Evolutionary conservation across 2,329 filamentous ascomycete species (phyloP).

Genomic region (Aspergillus costaricaensis): DNA sequence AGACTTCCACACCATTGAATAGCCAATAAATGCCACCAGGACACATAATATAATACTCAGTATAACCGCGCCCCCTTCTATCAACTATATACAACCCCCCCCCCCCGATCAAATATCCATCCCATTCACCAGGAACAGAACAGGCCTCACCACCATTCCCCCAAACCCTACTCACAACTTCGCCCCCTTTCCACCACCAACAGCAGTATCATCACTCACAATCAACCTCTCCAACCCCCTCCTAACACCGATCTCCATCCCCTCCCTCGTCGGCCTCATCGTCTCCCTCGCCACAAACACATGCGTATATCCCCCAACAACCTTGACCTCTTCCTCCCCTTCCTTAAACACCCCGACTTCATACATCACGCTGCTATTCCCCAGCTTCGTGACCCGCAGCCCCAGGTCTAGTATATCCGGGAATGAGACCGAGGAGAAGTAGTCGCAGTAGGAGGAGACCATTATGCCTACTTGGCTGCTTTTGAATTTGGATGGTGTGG

Average conservation of each 20-base stretch:
- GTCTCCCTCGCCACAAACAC: conserved; percentile 80
- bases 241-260: conserved; percentile 44
- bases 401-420: conserved; percentile 80
- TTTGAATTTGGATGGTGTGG: conserved; percentile 9
- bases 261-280: conserved; percentile 66
- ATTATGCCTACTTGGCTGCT: conserved; percentile 72
- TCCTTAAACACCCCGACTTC: conserved; percentile 84
- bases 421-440: conserved; percentile 78
- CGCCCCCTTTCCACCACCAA: neutral
- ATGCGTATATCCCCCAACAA: conserved; percentile 83
- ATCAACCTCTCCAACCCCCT: conserved; percentile 60
- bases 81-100: neutral
- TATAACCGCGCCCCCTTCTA: no score
- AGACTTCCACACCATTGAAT: neutral
- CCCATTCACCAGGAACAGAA: neutral
- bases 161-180: neutral
- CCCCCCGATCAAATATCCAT: neutral
- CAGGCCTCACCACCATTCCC: neutral
- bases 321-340: conserved; percentile 71
- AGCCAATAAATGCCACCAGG: neutral
- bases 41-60: neutral
- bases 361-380: conserved; percentile 84
- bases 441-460: conserved; percentile 82
- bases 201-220: conserved; percentile 25
- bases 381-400: conserved; percentile 78